Conservation (phyloP, 2,329 filamentous ascomycete genomes). For the Colletotrichum echinochloae region DNA sequence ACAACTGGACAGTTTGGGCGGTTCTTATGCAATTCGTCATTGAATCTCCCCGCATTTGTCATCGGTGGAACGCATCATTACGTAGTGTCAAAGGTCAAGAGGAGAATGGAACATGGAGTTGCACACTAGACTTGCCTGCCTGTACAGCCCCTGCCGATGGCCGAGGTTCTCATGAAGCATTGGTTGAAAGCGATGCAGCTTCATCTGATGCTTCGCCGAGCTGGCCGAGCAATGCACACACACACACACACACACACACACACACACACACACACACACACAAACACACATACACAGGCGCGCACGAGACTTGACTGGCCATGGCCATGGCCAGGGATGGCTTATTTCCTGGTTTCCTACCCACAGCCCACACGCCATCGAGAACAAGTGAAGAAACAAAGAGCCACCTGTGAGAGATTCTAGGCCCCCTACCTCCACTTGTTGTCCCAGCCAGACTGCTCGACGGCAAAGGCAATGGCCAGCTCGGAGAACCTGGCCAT, state of each 20-base stretch:
- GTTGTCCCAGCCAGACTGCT: constrained; percentile 56
- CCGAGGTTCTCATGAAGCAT: background rate
- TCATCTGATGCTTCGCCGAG: too few relatives aligned
- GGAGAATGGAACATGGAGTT: background rate
- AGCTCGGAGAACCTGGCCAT: constrained; percentile 56
- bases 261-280: too few relatives aligned
- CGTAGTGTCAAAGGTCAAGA: background rate
- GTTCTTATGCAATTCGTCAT: constrained; percentile 23
- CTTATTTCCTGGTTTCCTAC: too few relatives aligned
- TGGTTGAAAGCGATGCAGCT: background rate
- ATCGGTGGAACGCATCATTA: constrained; percentile 25
- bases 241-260: too few relatives aligned
- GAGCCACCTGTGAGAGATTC: background rate
- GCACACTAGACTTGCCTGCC: background rate
- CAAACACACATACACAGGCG: too few relatives aligned
- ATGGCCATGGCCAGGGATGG: too few relatives aligned
- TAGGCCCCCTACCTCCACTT: constrained; percentile 48
- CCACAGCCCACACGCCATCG: background rate
- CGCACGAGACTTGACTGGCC: background rate
- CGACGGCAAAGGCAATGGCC: constrained; percentile 54
- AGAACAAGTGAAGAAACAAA: background rate
- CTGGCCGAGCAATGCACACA: background rate
- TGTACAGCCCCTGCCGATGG: background rate
- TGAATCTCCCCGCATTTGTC: constrained; percentile 34
- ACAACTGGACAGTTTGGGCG: background rate